phyloP scores from a whole-genome alignment of 768 basidiomycete genomes.

The Hericium coralloides region DNA sequence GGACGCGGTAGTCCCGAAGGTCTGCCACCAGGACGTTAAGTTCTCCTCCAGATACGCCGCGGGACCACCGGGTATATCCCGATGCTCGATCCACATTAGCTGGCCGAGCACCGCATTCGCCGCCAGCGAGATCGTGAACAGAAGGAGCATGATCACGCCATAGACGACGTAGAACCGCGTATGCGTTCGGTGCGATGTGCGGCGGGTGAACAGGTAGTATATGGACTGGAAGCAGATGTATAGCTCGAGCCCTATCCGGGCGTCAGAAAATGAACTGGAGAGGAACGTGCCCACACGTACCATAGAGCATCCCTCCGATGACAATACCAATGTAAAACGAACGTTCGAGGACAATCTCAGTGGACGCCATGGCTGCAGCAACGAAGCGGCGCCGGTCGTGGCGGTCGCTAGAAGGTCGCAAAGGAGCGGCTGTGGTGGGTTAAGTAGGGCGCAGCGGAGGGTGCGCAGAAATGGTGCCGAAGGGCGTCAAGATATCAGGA shows the following conservation, averaged over 20 bases:
- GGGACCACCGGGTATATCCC: slow-evolving; percentile 19
- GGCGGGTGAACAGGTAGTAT: background rate
- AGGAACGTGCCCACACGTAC: background rate
- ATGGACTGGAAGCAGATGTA: slow-evolving; percentile 3
- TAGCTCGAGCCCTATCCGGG: background rate
- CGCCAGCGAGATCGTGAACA: slow-evolving; percentile 20
- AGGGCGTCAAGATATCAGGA: too few species aligned
- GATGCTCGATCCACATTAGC: slow-evolving; percentile 20
- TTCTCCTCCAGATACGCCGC: slow-evolving; percentile 14
- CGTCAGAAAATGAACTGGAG: background rate
- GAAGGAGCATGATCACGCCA: slow-evolving; percentile 18
- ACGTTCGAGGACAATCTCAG: slow-evolving; percentile 4
- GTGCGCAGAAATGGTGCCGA: too few species aligned
- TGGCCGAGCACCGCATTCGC: slow-evolving; percentile 21
- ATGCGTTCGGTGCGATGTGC: background rate
- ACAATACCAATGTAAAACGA: slow-evolving; percentile 6
- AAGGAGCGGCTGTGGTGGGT: too few species aligned
- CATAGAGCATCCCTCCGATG: slow-evolving; percentile 6
- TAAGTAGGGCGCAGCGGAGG: too few species aligned
- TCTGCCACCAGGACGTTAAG: slow-evolving; percentile 17
- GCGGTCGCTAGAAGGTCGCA: too few species aligned
- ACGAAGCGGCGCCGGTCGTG: too few species aligned
- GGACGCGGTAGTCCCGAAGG: slow-evolving; percentile 16
- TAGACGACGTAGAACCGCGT: slow-evolving; percentile 15
- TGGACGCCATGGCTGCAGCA: background rate